Evolutionary conservation across 1,284 basidiomycete genomes (phyloP), one percentile per base, ranked within the genome.

Genomic region (Pyrrhoderma noxium): DNA sequence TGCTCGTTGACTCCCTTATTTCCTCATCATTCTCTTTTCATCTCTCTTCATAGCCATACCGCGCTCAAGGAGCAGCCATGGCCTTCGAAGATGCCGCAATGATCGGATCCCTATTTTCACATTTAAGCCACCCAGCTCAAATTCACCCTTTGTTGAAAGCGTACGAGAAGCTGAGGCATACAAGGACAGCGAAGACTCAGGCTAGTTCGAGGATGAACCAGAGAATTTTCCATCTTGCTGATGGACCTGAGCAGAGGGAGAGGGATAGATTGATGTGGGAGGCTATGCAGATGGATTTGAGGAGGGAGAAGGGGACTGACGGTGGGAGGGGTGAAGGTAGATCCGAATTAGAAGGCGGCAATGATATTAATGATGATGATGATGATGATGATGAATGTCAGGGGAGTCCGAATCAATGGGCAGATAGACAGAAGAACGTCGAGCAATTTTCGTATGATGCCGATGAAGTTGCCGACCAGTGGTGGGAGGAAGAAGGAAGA

Each of bases 11-110:
- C 35, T 11, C 9, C 9, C 9, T 37, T 37, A 9, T 37, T 9
- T 11, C 35, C 16, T 37, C 16, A 11, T 37, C 16, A 16, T 37
- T 11, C 9, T 16, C 16, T 16, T 37, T 37, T 37, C 35, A 16
- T 11, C 16, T 40, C 21, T 7, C 5, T 8, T 40, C 57, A 31
- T 11, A 82, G 79, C 82, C 82, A 3, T 82, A 82, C 62, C 75
- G 79, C 38, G 82, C 79, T 0, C 82, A 84, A 62, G 82, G 80
- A 13, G 76, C 80, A 13, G 79, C 81, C 2, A 82, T 84, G 71
- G 82, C 82, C 0, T 69, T 85, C 47, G 82, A 85, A 64, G 82
- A 85, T 53, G 80, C 75, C 0, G 79, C 77, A 0, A 76, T 82
- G 0, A 67, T 85, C 22, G 82, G 80, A 0, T 73, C 72, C 46